Evolutionary conservation across 2,329 filamentous ascomycete species (phyloP), one percentile per base, ranked within the genome.

Genomic region (Pseudocercospora macadamiae): DNA sequence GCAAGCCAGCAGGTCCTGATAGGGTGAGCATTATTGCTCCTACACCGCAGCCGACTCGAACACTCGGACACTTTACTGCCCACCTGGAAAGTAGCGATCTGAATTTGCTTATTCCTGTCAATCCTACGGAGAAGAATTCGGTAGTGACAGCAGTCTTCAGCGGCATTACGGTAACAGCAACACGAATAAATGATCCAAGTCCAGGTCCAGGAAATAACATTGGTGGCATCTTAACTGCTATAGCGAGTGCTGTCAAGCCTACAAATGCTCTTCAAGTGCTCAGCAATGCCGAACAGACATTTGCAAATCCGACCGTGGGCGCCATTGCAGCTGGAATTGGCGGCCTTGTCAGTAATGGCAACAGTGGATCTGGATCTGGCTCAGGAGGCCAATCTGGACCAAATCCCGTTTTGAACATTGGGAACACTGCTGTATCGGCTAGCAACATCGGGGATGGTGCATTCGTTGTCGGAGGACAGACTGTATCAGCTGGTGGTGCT

Each of bases 401-500:
- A 9, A 32, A 21, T 54, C 47, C 18, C 28, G 51, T n/a, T 36
- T 57, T 66, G 49, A 60, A 53, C 39, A 57, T 69, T 23, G 65
- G 59, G 10, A 58, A 53, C 19, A 54, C 60, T 0, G 58, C 60
- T 0, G 56, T 64, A 32, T 69, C 69, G 10, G 68, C 65, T 14
- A 60, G 59, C 2, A 58, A 65, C 2, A 57, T 51, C 4, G 53
- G 28, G 18, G 54, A 52, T 5, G 57, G 26, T 12, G 64, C 63
- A 6, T 65, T 72, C 34, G 64, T 69, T 6, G 36, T 72, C n/a
- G 67, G 52, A 21, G 70, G 69, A 3, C 65, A 71, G 36, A 70
- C 66, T 10, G 52, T 64, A 34, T 32, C 59, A 12, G 64, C 71
- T 28, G 71, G 71, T n/a, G 67, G 67, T 10, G 39, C 66, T 9